Evolutionary conservation across 179 eudicot species (phyloP).

Genomic region (Kewa caespitosa): DNA sequence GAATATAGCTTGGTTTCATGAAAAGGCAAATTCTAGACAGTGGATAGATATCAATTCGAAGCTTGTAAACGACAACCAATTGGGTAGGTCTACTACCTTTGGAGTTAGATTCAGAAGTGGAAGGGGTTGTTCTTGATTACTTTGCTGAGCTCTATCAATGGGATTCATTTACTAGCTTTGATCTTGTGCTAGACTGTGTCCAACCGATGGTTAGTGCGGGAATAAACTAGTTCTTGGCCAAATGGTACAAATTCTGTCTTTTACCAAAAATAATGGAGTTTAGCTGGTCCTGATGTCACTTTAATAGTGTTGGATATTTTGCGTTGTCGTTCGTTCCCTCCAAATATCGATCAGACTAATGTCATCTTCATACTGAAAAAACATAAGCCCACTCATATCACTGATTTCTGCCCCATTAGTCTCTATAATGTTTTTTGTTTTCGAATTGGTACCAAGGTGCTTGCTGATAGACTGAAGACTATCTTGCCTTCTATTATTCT

Average conservation of each 20-base stretch:
- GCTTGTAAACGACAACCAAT: not conserved
- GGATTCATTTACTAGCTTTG: not conserved
- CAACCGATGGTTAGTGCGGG: not conserved
- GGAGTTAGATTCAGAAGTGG: not conserved
- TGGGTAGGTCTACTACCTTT: too few relatives aligned
- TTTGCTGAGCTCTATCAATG: too few relatives aligned
- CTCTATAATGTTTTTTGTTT: not conserved
- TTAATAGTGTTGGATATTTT: too few relatives aligned
- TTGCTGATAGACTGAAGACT: not conserved
- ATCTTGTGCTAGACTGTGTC: not conserved
- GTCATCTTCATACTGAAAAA: not conserved
- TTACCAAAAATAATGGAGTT: too few relatives aligned
- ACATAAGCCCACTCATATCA: not conserved
- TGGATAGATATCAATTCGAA: not conserved
- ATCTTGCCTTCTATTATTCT: not conserved
- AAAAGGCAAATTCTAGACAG: not conserved
- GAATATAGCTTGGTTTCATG: not conserved
- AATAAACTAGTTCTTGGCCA: too few relatives aligned
- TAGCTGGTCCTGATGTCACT: not conserved
- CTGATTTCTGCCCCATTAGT: not conserved
- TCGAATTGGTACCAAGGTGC: not conserved
- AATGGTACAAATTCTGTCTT: too few relatives aligned
- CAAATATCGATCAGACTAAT: not conserved
- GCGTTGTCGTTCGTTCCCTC: too few relatives aligned
- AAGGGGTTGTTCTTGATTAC: not conserved